phyloP scores from a whole-genome alignment of 2,329 filamentous ascomycete genomes.

The Neonectria magnoliae region DNA sequence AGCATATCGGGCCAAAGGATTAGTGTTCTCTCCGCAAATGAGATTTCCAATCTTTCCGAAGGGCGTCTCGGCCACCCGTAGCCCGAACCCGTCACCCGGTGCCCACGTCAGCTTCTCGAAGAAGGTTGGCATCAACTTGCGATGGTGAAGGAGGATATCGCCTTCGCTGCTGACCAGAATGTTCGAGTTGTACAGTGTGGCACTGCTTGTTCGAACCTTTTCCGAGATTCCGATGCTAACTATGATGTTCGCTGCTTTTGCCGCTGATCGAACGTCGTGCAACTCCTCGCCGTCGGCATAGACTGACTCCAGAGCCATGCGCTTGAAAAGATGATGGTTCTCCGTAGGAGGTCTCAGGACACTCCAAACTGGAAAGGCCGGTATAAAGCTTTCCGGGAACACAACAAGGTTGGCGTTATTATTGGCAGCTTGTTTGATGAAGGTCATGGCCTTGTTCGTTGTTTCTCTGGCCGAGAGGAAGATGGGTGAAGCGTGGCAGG shows the following conservation, averaged over 20 bases:
- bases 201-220: slow-evolving; percentile 53
- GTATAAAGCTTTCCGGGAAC: slow-evolving; percentile 64
- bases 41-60: slow-evolving; percentile 59
- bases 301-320: slow-evolving; percentile 56
- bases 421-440: slow-evolving; percentile 56
- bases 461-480: slow-evolving; percentile 59
- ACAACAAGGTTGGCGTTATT: slow-evolving; percentile 60
- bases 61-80: slow-evolving; percentile 56
- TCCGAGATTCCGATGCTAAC: slow-evolving; percentile 64
- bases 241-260: slow-evolving; percentile 49
- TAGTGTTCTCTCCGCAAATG: slow-evolving; percentile 68
- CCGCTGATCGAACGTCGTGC: slow-evolving; percentile 49
- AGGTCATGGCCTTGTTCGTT: slow-evolving; percentile 55
- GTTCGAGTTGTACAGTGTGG: slow-evolving; percentile 62
- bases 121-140: slow-evolving; percentile 65
- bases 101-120: slow-evolving; percentile 67
- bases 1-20: slow-evolving; percentile 62
- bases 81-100: slow-evolving; percentile 60
- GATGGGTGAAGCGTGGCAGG: slow-evolving; percentile 54
- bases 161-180: slow-evolving; percentile 57
- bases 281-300: slow-evolving; percentile 59
- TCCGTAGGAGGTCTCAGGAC: slow-evolving; percentile 57
- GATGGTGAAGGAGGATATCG: slow-evolving; percentile 59
- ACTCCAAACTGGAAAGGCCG: slow-evolving; percentile 64
- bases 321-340: slow-evolving; percentile 61